These are phyloP conservation scores for Mycena vulgaris DNA, from an alignment of 768 basidiomycete species.

Conservation along the genomic window DNA sequence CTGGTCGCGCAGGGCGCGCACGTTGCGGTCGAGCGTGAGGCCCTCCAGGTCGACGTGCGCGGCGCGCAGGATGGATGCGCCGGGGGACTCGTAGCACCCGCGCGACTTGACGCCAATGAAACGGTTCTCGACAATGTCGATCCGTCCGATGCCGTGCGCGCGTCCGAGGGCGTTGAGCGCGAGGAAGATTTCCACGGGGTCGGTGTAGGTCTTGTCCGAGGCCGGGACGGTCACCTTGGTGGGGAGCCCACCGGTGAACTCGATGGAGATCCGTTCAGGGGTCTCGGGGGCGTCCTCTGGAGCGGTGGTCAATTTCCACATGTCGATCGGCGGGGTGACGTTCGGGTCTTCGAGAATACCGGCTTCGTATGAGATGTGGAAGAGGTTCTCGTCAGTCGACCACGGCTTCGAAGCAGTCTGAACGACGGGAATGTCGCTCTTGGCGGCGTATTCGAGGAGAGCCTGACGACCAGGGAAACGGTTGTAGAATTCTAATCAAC, in stretches of 20 bases:
- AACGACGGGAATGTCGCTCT: conserved; percentile 91
- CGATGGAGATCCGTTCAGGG: conserved; percentile 87
- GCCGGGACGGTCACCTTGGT: conserved; percentile 80
- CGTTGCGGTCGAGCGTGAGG: conserved; percentile 97
- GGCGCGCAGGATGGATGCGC: conserved; percentile 93
- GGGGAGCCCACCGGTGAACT: conserved; percentile 91
- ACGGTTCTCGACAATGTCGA: conserved; percentile 99
- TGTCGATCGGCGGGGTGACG: conserved; percentile 93
- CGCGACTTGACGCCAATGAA: conserved; percentile 99
- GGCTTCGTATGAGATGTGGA: conserved; percentile 99
- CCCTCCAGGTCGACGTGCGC: conserved; percentile 99
- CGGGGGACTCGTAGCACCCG: conserved; percentile 99
- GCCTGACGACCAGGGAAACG: conserved; percentile 97
- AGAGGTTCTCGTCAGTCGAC: conserved; percentile 99
- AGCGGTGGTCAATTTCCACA: conserved; percentile 97
- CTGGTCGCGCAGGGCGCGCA: conserved; percentile 93
- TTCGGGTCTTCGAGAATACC: conserved; percentile 98
- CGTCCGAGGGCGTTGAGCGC: conserved; percentile 92
- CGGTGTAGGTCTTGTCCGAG: conserved; percentile 79
- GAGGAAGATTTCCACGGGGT: conserved; percentile 94
- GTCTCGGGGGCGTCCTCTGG: conserved; percentile 85
- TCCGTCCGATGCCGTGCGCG: conserved; percentile 95
- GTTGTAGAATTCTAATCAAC: conserved; percentile 89
- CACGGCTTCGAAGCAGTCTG: conserved; percentile 98
- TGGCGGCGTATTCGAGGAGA: conserved; percentile 89